Conservation (phyloP, 164 flowering plant genomes). For the Buxus sempervirens region DNA sequence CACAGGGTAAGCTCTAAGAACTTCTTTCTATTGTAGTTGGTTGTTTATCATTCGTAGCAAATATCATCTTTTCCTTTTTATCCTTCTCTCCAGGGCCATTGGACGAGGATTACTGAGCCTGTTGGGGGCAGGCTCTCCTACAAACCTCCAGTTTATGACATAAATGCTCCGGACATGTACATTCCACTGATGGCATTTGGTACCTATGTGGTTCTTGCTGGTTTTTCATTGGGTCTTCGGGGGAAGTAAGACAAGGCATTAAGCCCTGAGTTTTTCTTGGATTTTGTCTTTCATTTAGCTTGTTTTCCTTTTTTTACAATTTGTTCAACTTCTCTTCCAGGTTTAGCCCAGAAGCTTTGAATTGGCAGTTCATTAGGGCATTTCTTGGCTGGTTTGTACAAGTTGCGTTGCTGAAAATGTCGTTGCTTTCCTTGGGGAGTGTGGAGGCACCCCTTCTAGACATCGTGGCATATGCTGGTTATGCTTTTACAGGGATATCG, state of each 20-base stretch:
- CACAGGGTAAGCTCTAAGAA: neutral
- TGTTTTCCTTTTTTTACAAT: neutral
- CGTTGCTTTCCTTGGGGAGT: neutral
- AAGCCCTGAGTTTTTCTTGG: neutral
- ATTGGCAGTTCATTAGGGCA: neutral
- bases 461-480: neutral
- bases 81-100: neutral
- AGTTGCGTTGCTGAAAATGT: neutral
- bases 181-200: conserved; percentile 4
- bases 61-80: neutral
- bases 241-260: neutral
- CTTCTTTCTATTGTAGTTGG: neutral
- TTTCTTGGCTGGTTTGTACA: neutral
- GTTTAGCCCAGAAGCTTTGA: conserved; percentile 3
- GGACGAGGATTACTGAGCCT: neutral
- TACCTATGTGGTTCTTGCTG: conserved; percentile 1
- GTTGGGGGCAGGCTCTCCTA: neutral
- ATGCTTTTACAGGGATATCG: neutral
- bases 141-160: neutral
- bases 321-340: neutral
- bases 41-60: neutral
- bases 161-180: conserved; percentile 4
- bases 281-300: neutral
- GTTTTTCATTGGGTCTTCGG: conserved; percentile 1
- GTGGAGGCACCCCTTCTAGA: neutral